Base-by-base conservation (phyloP, 768 basidiomycete species). In the Stropharia rugosoannulata region DNA sequence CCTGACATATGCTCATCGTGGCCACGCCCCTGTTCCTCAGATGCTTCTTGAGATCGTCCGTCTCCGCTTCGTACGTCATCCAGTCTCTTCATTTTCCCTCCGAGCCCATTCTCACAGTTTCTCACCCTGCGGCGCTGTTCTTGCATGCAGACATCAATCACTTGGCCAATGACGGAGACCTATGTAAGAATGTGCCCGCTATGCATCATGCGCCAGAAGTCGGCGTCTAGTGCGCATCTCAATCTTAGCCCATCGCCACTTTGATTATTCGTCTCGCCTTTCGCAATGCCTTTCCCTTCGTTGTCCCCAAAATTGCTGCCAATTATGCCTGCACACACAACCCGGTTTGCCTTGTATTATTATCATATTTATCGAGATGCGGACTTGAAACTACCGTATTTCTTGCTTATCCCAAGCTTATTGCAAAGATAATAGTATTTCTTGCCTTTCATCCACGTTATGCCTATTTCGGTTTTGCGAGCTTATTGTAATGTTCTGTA, bases 111-210 rank as follows among this genome's bases (percentile, higher is more conserved):
- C 29, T 55, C 49, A 53, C 37, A 22, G 22, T 2, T 2, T 22
- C 22, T n/a, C n/a, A n/a, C n/a, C n/a, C n/a, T n/a, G n/a, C n/a
- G n/a, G n/a, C 19, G 25, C n/a, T 38, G 54, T 47, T 32, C 35
- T 61, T 39, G 29, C 29, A 32, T 51, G 19, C 49, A 89, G 87
- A 80, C 84, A 25, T 75, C 75, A 19, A 79, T 89, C 52, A 87
- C 86, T 7, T 89, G 85, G 86, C 84, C 87, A 3, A 89, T 89
- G 84, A 77, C 82, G 5, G 87, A 89, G 65, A 78, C 82, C 37
- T 89, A 88, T 68, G 73, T 78, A 39, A 79, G 78, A 32, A 68
- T 87, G 40, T 89, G 87, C 61, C 87, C 86, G 25, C 60, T 74
- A 5, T 79, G 78, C 62, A 70, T 63, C 38, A 60, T 71, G 36